A percentile compares a stretch with the other conserved stretches of the same genome.
Evolutionary conservation across 2,329 filamentous ascomycete genomes (phyloP).

Genomic region (Geosmithia morbida): DNA sequence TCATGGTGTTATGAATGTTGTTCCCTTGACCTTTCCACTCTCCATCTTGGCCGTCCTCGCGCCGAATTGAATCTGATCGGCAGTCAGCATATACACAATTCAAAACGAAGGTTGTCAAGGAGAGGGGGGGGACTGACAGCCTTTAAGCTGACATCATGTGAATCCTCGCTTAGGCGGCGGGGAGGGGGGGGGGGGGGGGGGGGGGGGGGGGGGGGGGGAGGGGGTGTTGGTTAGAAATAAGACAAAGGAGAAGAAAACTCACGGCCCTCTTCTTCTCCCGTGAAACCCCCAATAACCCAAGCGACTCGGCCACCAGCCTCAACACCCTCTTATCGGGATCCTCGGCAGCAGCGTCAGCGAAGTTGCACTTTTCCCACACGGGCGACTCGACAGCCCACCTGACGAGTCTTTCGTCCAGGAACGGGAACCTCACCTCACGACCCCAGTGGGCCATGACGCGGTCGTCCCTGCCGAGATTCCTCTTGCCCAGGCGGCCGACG

Average conservation of each 20-base stretch:
- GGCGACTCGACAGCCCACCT: slow-evolving; percentile 61
- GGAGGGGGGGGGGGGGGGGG: too few species aligned
- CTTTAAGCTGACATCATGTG: too few species aligned
- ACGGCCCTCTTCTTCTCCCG: slow-evolving; percentile 88
- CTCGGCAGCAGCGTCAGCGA: slow-evolving; percentile 33
- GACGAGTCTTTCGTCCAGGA: slow-evolving; percentile 77
- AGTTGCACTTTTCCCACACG: slow-evolving; percentile 80
- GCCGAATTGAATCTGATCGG: slow-evolving; percentile 57
- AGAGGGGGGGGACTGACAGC: too few species aligned
- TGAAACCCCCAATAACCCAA: slow-evolving; percentile 60
- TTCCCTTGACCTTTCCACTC: slow-evolving; percentile 52
- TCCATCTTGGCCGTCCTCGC: slow-evolving; percentile 76
- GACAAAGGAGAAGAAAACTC: slow-evolving; percentile 17
- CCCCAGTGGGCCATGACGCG: slow-evolving; percentile 82
- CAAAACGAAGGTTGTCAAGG: too few species aligned
- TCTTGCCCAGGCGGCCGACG: slow-evolving; percentile 69
- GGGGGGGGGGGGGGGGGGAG: too few species aligned
- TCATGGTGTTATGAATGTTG: slow-evolving; percentile 37
- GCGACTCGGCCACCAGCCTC: slow-evolving; percentile 57
- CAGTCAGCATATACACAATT: not conserved
- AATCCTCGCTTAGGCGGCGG: too few species aligned
- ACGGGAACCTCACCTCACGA: slow-evolving; percentile 81
- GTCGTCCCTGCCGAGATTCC: slow-evolving; percentile 93
- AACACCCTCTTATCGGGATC: slow-evolving; percentile 74
- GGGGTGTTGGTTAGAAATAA: too few species aligned